Evolutionary conservation across 306 rosid species (phyloP), one percentile per base, ranked within the genome.

Genomic region (Albizia julibrissin): DNA sequence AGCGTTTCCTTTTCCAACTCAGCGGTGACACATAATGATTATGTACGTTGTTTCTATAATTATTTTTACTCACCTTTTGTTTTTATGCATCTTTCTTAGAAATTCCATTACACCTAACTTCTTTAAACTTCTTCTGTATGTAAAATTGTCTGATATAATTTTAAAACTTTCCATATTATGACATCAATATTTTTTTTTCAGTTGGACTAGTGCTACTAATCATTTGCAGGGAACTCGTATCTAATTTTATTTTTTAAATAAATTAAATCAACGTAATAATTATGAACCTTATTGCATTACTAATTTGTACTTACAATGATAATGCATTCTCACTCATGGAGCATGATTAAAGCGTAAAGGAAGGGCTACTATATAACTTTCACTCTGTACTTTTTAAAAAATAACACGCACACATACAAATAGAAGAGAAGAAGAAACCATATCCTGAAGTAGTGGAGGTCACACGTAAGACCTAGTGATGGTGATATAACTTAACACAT

Each of bases 401-500:
- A 59, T 24, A 22, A 11, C 6, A 59, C 31, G 3, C 31, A 10
- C 31, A 2, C 66, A 3, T 2, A 10, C 2, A 59, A 12, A 24
- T n/a, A 10, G 21, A n/a, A 54, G 3, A 1, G 10, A 47, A 12
- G 10, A 16, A 49, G 1, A 49, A 49, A 16, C 19, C 16, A 47
- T 47, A 14, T 18, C 19, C 7, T n/a, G 62, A 70, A 10, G 5
- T 70, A n/a, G 75, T 42, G 75, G 33, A 42, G 33, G 8, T 70
- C 54, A 21, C 50, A 42, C 74, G 52, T 22, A n/a, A 11, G 4
- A 13, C 44, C 10, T 12, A 13, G 75, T 24, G 54, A 71, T 44
- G 18, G 61, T 9, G 42, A 56, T 47, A 56, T 47, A 46, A 83
- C 85, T 86, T 82, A 56, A 58, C 34, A 47, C 42, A 62, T 47